These are phyloP conservation scores for Parathielavia appendiculata DNA, from an alignment of 495 filamentous ascomycete species.

Conservation along the genomic window DNA sequence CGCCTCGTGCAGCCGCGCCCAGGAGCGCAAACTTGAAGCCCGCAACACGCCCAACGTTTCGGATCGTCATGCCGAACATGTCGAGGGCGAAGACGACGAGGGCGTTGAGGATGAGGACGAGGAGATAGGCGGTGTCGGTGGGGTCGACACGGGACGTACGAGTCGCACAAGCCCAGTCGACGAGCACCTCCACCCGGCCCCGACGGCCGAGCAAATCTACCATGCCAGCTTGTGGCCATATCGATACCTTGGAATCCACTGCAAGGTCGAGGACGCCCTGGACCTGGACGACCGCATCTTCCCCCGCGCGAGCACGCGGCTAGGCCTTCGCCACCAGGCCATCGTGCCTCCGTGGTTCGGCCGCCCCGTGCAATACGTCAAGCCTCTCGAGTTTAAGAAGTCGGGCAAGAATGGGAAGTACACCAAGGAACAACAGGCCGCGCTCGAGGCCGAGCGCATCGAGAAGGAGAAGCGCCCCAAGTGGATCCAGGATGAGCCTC, in stretches of 20 bases:
- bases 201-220: slow-evolving; percentile 83
- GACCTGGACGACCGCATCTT: slow-evolving; percentile 99
- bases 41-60: slow-evolving; percentile 69
- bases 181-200: slow-evolving; percentile 56
- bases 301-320: slow-evolving; percentile 85
- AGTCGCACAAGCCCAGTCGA: slow-evolving; percentile 54
- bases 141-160: slow-evolving; percentile 61
- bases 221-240: slow-evolving; percentile 94
- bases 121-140: slow-evolving; percentile 67
- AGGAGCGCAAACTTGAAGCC: slow-evolving; percentile 87
- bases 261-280: slow-evolving; percentile 89
- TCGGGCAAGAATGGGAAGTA: slow-evolving; percentile 58
- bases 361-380: slow-evolving; percentile 79
- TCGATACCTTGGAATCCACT: slow-evolving; percentile 92
- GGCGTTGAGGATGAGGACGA: slow-evolving; percentile 72
- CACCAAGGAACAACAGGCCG: slow-evolving; percentile 72
- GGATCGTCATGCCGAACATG: slow-evolving; percentile 28
- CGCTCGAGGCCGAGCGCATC: slow-evolving; percentile 71
- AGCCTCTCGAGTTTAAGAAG: slow-evolving; percentile 79
- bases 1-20: slow-evolving; percentile 87
- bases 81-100: slow-evolving; percentile 33
- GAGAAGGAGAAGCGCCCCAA: slow-evolving; percentile 76
- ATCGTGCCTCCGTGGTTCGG: slow-evolving; percentile 80
- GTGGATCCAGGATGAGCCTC: slow-evolving; percentile 88
- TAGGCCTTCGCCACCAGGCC: slow-evolving; percentile 90